Evolutionary conservation across 768 basidiomycete genomes (phyloP).

Genomic region (Mycena alexandri): DNA sequence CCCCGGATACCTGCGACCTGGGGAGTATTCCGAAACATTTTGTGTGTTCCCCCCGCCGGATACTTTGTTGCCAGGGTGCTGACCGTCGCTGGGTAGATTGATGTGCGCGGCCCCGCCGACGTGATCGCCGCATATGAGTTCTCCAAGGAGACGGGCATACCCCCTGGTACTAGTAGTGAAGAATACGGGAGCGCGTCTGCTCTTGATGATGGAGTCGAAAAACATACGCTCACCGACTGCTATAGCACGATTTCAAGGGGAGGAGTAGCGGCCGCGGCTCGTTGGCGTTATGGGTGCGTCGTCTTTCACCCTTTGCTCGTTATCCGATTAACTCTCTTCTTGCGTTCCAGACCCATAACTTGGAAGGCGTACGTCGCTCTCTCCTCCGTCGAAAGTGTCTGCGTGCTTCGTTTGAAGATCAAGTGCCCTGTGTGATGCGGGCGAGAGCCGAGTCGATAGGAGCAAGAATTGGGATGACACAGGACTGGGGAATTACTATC

Average conservation of each 20-base stretch:
- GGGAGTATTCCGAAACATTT: slow-evolving; percentile 56
- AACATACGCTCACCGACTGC: background rate
- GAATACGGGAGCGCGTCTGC: slow-evolving; percentile 61
- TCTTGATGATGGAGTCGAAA: background rate
- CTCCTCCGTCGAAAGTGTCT: too few species aligned
- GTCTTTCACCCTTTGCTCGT: background rate
- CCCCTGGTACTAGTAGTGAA: slow-evolving; percentile 63
- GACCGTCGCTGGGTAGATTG: slow-evolving; percentile 49
- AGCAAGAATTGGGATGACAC: too few species aligned
- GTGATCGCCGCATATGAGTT: slow-evolving; percentile 61
- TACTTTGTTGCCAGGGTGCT: too few species aligned
- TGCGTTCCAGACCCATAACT: slow-evolving; percentile 52
- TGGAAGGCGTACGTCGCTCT: slow-evolving; percentile 49
- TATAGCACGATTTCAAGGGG: slow-evolving; percentile 63
- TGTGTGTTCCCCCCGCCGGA: too few species aligned
- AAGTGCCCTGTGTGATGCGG: too few species aligned
- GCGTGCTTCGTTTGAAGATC: too few species aligned
- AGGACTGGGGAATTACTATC: too few species aligned
- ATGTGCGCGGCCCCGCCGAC: slow-evolving; percentile 55
- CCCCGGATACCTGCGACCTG: slow-evolving; percentile 47
- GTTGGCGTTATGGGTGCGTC: slow-evolving; percentile 59
- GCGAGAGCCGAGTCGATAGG: too few species aligned
- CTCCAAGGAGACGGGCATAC: slow-evolving; percentile 51
- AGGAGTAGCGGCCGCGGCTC: slow-evolving; percentile 60
- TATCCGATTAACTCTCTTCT: background rate